A percentile compares a stretch with the other conserved stretches of the same genome.
Evolutionary conservation across 1,139 yeast species (phyloP).

Genomic region (Taphrina sp.): DNA sequence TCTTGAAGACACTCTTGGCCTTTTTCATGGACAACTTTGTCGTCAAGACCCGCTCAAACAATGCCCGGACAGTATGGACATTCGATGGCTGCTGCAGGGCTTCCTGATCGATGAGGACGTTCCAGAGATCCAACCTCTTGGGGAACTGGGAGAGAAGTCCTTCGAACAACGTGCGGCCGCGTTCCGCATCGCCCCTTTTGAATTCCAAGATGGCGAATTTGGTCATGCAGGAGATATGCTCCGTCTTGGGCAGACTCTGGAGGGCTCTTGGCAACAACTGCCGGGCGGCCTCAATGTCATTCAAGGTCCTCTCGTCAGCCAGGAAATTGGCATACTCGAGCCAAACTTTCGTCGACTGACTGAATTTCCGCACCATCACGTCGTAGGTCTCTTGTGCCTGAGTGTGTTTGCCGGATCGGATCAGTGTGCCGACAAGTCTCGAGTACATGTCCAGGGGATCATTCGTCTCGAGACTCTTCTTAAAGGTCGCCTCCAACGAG

Average conservation of each 20-base stretch:
- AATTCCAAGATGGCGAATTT: conserved; percentile 90
- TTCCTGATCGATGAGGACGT: conserved; percentile 90
- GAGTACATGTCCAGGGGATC: conserved; percentile 52
- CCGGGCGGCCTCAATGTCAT: conserved; percentile 71
- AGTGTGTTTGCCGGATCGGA: conserved; percentile 44
- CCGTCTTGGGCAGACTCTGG: conserved; percentile 67
- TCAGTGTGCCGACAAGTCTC: conserved; percentile 30
- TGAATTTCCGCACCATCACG: conserved; percentile 75
- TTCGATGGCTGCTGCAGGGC: conserved; percentile 61
- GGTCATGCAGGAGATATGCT: conserved; percentile 75
- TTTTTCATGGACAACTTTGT: conserved; percentile 81
- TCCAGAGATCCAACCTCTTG: conserved; percentile 91
- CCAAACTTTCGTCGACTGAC: conserved; percentile 65
- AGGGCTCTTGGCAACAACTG: conserved; percentile 70
- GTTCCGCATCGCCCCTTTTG: conserved; percentile 82
- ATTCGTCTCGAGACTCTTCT: conserved; percentile 84
- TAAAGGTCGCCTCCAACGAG: conserved; percentile 73
- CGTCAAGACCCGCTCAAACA: conserved; percentile 73
- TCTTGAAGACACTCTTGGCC: conserved; percentile 90
- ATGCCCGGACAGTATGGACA: conserved; percentile 57
- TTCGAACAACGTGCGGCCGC: conserved; percentile 91
- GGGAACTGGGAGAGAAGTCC: conserved; percentile 88
- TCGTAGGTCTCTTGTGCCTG: conserved; percentile 70
- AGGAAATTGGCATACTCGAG: conserved; percentile 72
- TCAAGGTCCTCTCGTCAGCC: conserved; percentile 45